These are phyloP conservation scores for Fusarium goolgardi DNA, from an alignment of 2,329 filamentous ascomycete species.

Conservation along the genomic window DNA sequence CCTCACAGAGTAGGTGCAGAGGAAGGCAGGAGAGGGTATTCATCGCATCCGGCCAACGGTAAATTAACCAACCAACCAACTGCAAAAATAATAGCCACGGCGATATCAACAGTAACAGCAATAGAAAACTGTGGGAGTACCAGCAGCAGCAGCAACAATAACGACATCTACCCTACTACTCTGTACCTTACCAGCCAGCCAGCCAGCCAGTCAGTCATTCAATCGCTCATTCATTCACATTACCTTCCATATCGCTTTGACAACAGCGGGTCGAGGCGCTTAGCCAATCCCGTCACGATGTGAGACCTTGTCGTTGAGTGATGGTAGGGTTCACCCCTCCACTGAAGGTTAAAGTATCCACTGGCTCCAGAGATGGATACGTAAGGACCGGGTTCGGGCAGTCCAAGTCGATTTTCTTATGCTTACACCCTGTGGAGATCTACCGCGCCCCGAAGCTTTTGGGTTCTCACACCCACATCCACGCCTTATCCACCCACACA, in stretches of 20 bases:
- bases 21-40: slow-evolving; percentile 1
- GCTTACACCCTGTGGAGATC: neutral
- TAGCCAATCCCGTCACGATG: slow-evolving; percentile 30
- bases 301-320: slow-evolving; percentile 1
- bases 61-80: slow-evolving; percentile 32
- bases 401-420: neutral
- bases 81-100: slow-evolving; percentile 3
- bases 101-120: neutral
- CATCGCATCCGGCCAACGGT: slow-evolving; percentile 43
- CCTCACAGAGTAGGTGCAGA: neutral
- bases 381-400: slow-evolving; percentile 4
- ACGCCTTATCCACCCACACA: neutral
- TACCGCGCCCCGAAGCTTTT: neutral
- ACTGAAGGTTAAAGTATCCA: neutral
- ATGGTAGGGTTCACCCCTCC: slow-evolving; percentile 13
- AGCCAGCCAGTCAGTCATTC: neutral
- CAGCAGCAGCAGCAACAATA: neutral
- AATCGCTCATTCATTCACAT: slow-evolving; percentile 1
- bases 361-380: neutral
- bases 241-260: slow-evolving; percentile 34
- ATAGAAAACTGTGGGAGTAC: neutral
- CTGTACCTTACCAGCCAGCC: neutral
- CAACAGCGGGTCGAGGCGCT: slow-evolving; percentile 26
- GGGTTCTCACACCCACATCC: neutral
- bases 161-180: neutral